Base-by-base conservation (phyloP, 176 grass and related monocot genomes). In the Aechmea fasciata region DNA sequence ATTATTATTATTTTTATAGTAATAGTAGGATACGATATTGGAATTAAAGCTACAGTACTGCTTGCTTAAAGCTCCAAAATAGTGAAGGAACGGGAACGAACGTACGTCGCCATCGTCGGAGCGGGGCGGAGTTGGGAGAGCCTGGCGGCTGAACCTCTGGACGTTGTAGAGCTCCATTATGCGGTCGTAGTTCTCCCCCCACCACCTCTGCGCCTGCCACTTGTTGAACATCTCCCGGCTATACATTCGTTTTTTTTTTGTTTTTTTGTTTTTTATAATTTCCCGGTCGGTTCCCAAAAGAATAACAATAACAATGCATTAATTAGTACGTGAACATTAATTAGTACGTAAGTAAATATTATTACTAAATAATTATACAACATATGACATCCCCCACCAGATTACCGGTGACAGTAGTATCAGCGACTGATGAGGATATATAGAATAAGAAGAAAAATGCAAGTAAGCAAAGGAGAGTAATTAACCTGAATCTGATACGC, bases 81-180 rank as follows among this genome's bases (percentile, higher is more conserved):
- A 33, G 29, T 4, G 8, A 73, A 49, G 3, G 7, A 3, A 49
- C 47, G 2, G 25, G 14, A 28, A 13, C 9, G 10, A 17, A 52
- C 62, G 24, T 29, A 85, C 83, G 77, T 80, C 77, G 79, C 91
- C 95, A 11, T 99, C 95, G 64, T 93, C 87, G 65, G 95, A 99
- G 61, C 84, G 82, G 22, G 83, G 67, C 11, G 90, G 95, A 12
- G 87, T 99, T 8, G 87, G 86, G 50, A 22, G 64, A 47, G 81
- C 95, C 48, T 99, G 90, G 48, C 84, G 82, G 71, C 82, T 99
- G 74, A 93, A 99, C 0, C 69, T 84, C 66, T 86, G 78, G 11
- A 99, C 95, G 74, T 94, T 99, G 87, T 99, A 99, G 14, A 99
- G 82, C 95, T 99, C 90, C 70, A 99, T 83, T 73, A 99, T 88